Base-by-base conservation (phyloP, 148 eudicot species). In the Amaranthus cruentus region DNA sequence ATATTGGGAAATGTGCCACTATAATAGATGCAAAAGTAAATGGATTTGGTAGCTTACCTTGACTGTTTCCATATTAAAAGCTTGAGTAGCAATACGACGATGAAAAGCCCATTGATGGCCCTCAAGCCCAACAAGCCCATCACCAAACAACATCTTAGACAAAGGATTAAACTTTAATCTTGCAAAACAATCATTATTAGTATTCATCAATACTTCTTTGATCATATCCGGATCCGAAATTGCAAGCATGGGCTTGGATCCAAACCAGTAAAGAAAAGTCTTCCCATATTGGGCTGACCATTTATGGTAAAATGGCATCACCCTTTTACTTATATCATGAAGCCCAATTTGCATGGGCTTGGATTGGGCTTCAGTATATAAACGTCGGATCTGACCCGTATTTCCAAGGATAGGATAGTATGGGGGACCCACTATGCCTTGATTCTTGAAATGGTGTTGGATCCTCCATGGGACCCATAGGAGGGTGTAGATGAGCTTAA, bases 81-180 rank as follows among this genome's bases (percentile, higher is more conserved):
- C 97, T 69, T 80, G 88, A 60, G 58, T 81, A 47, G 91, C 80
- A 51, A 91, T 89, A 79, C 82, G 84, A 72, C 97, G 83, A 80
- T 88, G 97, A 76, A 84, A 52, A 66, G 81, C 87, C 97, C 97
- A 91, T 50, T 85, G 83, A 51, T 88, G 77, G 11, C 97, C 97
- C 11, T 66, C 78, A 42, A 91, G 77, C 57, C 81, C 84, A 60
- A 84, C 86, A 69, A 91, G 87, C 48, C 97, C 97, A 7, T 78
- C 55, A 3, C 94, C 95, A 68, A 88, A 83, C 64, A 91, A 70
- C 70, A 81, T n/a, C 68, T 71, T 81, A 7, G 90, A 73, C 67
- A 75, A 50, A 14, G 97, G 95, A 75, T 89, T 91, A 52, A 66
- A 76, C 81, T 55, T 54, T 21, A 84, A 28, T 71, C 78, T 88